Evolutionary conservation across 306 rosid genomes (phyloP).

Genomic region (Quercus suber): DNA sequence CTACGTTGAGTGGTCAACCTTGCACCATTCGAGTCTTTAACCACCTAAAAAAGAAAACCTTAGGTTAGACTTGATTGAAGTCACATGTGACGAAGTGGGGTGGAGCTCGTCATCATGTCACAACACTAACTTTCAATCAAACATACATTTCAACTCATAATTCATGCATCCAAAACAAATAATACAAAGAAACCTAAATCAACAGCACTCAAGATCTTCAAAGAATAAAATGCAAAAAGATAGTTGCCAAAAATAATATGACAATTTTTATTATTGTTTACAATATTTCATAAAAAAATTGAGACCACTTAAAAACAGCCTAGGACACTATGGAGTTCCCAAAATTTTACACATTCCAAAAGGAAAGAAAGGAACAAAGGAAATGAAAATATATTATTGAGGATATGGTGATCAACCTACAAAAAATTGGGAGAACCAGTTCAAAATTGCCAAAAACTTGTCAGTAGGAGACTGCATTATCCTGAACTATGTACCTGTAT

Average conservation of each 20-base stretch:
- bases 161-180: not conserved
- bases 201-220: not conserved
- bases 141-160: not conserved
- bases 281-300: not conserved
- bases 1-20: too few species aligned
- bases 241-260: not conserved
- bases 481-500: too few species aligned
- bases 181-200: not conserved
- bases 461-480: not conserved
- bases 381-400: not conserved
- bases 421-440: not conserved
- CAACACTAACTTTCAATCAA: too few species aligned
- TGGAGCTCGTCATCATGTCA: too few species aligned
- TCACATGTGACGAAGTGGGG: too few species aligned
- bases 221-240: not conserved
- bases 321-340: not conserved
- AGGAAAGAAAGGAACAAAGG: not conserved
- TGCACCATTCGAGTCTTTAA: too few species aligned
- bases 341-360: not conserved
- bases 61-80: too few species aligned
- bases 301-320: too few species aligned
- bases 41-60: too few species aligned
- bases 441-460: not conserved
- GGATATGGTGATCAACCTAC: not conserved
- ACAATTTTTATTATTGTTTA: not conserved